Base-by-base conservation (phyloP, 495 filamentous ascomycete species). In the Stereocaulon alpinum region DNA sequence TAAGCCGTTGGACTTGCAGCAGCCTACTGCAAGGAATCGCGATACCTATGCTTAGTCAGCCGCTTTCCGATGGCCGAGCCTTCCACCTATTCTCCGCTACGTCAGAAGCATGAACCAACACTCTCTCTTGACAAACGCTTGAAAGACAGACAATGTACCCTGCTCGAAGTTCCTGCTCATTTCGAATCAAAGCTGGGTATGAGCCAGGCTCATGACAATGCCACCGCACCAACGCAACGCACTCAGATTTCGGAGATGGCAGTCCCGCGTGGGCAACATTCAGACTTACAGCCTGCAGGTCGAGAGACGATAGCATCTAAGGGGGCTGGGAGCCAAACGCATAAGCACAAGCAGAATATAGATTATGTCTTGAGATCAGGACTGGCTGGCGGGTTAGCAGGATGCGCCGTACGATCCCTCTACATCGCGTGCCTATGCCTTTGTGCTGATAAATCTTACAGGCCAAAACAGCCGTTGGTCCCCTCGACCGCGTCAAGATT, bases 401-500 rank as follows among this genome's bases (percentile, higher is more conserved):
- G 90, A 61, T 89, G 89, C 75, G 86, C 86, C 61, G 88, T 91
- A 82, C 59, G 86, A 29, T 45, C 48, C 22, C 15, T n/a, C 29
- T 40, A 29, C 57, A 7, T 37, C 7, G 34, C 0, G 34, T 37
- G 34, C 34, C 12, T 37, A 24, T 7, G 15, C 41, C 12, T 34
- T 43, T 51, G 40, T 58, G n/a, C 22, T 49, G 37, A 52, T 30
- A 18, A 40, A 7, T 56, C 30, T 49, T 24, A n/a, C 59, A 96
- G 90, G 93, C 88, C 63, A 98, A 98, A 78, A 96, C 92, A 1
- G 76, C 94, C 18, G 95, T 98, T 15, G 93, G 88, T 29, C 93
- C 93, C 40, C 88, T 98, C 56, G 93, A 98, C 74, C 85, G 93
- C 47, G 93, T 98, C 68, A 98, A 98, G 71, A 98, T 98, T 69